Conservation (phyloP, 2,329 filamentous ascomycete genomes). For the Aspergillus sp. region DNA sequence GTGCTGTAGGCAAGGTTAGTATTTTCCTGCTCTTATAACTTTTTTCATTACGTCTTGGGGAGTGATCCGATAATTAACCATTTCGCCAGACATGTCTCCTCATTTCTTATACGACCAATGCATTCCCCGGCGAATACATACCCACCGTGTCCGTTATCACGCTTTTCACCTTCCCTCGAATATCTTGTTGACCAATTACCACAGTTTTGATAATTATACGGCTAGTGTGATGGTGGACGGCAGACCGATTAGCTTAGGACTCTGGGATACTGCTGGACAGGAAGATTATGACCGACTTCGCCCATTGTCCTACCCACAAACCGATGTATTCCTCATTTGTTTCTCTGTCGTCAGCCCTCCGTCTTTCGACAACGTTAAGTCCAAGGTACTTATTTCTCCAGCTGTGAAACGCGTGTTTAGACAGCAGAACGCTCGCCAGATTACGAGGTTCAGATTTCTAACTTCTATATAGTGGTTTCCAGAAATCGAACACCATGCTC, state of each 20-base stretch:
- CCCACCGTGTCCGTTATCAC: conserved; percentile 69
- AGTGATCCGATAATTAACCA: background rate
- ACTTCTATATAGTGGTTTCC: conserved; percentile 74
- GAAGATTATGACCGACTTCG: conserved; percentile 96
- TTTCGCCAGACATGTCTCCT: conserved; percentile 83
- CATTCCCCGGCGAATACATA: conserved; percentile 99
- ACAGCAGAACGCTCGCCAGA: background rate
- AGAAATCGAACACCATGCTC: conserved; percentile 95
- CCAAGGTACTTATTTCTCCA: conserved; percentile 68
- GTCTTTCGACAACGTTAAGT: conserved; percentile 98
- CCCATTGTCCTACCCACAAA: conserved; percentile 95
- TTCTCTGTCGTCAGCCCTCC: conserved; percentile 98
- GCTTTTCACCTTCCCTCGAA: conserved; percentile 16
- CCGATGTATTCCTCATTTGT: conserved; percentile 96
- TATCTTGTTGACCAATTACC: conserved; percentile 20
- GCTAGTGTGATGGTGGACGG: conserved; percentile 99
- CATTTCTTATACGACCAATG: conserved; percentile 99
- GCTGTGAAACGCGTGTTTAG: background rate
- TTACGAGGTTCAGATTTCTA: conserved; percentile 2
- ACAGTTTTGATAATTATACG: conserved; percentile 96
- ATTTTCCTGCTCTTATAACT: conserved; percentile 6
- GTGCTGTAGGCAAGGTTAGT: conserved; percentile 95
- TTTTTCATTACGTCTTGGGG: conserved; percentile 3
- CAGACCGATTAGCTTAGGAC: conserved; percentile 91
- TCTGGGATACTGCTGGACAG: conserved; percentile 98